Base-by-base conservation (phyloP, 1,284 basidiomycete species). In the Irpex sp. region DNA sequence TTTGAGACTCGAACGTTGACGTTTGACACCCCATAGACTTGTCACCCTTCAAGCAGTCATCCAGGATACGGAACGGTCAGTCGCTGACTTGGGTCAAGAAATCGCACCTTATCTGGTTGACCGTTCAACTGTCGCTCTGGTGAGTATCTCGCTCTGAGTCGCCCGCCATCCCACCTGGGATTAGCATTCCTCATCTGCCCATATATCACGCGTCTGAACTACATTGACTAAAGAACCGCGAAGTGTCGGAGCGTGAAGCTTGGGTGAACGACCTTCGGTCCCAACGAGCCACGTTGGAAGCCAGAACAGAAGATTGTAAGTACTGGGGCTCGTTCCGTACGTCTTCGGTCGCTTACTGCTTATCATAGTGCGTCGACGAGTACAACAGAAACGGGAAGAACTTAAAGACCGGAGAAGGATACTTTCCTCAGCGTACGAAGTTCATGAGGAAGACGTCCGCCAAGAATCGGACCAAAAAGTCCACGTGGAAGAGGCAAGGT, bases 11-110 rank as follows among this genome's bases (percentile, higher is more conserved):
- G 31, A 26, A n/a, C 48, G 44, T 49, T 36, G 57, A 69, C 19
- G 71, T 54, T 54, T 54, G 6, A 9, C 21, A 34, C 64, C 65
- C 60, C 40, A 19, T 61, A 94, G 93, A 71, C 77, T 94, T 34
- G 86, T 86, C 48, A 87, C 84, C 60, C 73, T 93, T 37, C 91
- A 93, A 69, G 79, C 85, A 21, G 84, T 83, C 59, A 85, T 94
- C 60, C 71, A 79, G 38, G 92, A 93, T 68, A 88, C 86, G n/a
- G 77, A 87, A 69, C 75, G 76, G 48, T 88, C 85, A 5, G 79
- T 93, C 1, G 76, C 72, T 21, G 79, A 85, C 47, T 76, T 91
- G 21, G 76, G 87, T 15, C 71, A 68, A 19, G 82, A 83, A 64
- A 84, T 91, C 40, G 84, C 92, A 70, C 70, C 71, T 40, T 74